Evolutionary conservation across 164 flowering plant species (phyloP).

Genomic region (Berberis thunbergii): DNA sequence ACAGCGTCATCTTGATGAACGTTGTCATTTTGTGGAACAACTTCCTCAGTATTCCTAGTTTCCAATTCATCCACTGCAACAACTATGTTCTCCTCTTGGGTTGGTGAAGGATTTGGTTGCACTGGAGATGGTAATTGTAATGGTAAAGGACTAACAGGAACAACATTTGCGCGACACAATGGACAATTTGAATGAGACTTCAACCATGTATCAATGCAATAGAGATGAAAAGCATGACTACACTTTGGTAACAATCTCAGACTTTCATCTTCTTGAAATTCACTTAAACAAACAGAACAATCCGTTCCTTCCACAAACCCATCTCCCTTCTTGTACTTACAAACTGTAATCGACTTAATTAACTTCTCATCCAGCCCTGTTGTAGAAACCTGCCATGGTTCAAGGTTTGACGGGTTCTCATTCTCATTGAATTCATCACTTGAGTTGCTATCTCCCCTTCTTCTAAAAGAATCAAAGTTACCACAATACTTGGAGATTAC

Average conservation of each 20-base stretch:
- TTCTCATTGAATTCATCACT: slow-evolving; percentile 21
- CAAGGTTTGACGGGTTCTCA: slow-evolving; percentile 22
- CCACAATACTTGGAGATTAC: slow-evolving; percentile 57
- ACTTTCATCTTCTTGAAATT: slow-evolving; percentile 62
- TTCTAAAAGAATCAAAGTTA: slow-evolving; percentile 12
- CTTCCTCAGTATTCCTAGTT: slow-evolving; percentile 12
- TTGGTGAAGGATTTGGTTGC: slow-evolving; percentile 7
- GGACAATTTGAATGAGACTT: slow-evolving; percentile 77
- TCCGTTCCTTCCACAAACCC: slow-evolving; percentile 66
- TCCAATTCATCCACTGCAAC: slow-evolving; percentile 10
- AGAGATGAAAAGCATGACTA: slow-evolving; percentile 77
- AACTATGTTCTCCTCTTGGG: slow-evolving; percentile 11
- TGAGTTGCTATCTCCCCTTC: slow-evolving; percentile 10
- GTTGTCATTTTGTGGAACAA: neutral
- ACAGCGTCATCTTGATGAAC: neutral
- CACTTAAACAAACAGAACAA: slow-evolving; percentile 78
- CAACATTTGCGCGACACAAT: slow-evolving; percentile 55
- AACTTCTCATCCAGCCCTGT: slow-evolving; percentile 62
- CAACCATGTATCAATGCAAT: slow-evolving; percentile 85
- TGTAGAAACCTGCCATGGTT: slow-evolving; percentile 33
- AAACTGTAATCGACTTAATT: slow-evolving; percentile 58
- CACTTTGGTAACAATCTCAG: slow-evolving; percentile 75
- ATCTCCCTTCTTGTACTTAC: slow-evolving; percentile 53
- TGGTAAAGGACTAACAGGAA: slow-evolving; percentile 12
- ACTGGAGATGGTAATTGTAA: slow-evolving; percentile 16